Percentiles rank a stretch among this genome's conserved stretches.
These are phyloP conservation scores for Entomortierella lignicola DNA, from an alignment of 192 early-diverging fungal genomes.

Conservation along the genomic window DNA sequence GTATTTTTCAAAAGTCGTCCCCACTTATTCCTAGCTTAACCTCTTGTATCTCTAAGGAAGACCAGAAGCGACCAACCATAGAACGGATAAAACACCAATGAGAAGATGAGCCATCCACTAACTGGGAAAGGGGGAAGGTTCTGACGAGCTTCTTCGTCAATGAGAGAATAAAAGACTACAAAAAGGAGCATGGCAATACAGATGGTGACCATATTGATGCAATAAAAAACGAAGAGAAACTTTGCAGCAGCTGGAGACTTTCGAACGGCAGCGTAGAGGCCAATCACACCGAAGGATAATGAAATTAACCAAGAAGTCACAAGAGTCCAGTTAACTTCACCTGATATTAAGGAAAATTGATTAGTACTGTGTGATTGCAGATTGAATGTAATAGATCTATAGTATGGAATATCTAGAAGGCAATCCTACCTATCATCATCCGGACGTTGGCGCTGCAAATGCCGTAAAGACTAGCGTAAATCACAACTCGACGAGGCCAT, in stretches of 20 bases:
- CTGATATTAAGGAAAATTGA: too few species aligned
- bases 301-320: too few species aligned
- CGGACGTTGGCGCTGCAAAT: too few species aligned
- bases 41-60: neutral
- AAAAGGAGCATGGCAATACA: neutral
- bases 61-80: slow-evolving; percentile 12
- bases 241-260: slow-evolving; percentile 6
- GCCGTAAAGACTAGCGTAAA: too few species aligned
- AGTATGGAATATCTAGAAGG: too few species aligned
- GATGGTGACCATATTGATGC: neutral
- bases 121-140: neutral
- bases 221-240: neutral
- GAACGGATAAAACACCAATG: neutral
- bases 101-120: neutral
- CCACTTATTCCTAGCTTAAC: slow-evolving; percentile 3
- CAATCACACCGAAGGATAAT: neutral
- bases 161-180: neutral
- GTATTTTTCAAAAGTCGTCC: neutral
- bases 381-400: too few species aligned
- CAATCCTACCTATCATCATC: too few species aligned
- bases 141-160: neutral
- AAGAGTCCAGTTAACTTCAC: too few species aligned
- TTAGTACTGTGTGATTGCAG: too few species aligned
- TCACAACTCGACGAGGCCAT: too few species aligned
- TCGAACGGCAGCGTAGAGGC: neutral